These are phyloP conservation scores for Ilyonectria sp. DNA, from an alignment of 2,329 filamentous ascomycete genomes.

Conservation along the genomic window DNA sequence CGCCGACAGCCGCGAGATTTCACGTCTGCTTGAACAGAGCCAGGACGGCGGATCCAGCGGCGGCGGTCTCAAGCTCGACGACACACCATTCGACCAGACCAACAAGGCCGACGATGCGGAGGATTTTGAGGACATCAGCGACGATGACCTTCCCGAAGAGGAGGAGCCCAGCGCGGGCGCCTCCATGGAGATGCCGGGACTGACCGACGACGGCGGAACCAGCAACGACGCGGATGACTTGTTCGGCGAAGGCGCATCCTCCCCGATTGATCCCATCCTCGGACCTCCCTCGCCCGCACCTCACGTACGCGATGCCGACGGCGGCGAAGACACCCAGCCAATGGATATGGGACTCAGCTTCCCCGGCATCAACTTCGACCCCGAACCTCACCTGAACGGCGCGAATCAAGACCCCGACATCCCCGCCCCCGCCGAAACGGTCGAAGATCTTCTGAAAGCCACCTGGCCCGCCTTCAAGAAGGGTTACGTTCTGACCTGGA, in stretches of 20 bases:
- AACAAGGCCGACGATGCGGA: slow-evolving; percentile 94
- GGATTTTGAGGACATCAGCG: slow-evolving; percentile 92
- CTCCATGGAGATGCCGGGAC: slow-evolving; percentile 65
- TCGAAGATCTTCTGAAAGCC: slow-evolving; percentile 82
- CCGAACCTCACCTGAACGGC: slow-evolving; percentile 60
- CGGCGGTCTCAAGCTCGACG: slow-evolving; percentile 60
- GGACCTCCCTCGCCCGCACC: slow-evolving; percentile 62
- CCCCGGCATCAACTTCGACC: slow-evolving; percentile 64
- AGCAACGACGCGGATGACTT: slow-evolving; percentile 77
- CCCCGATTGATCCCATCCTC: slow-evolving; percentile 61
- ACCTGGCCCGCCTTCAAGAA: slow-evolving; percentile 87
- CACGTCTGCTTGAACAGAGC: slow-evolving; percentile 60
- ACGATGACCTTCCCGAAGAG: slow-evolving; percentile 91
- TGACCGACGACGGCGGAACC: slow-evolving; percentile 73
- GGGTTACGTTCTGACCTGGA: slow-evolving; percentile 82
- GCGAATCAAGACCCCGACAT: slow-evolving; percentile 74
- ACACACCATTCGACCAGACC: slow-evolving; percentile 69
- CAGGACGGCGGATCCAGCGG: slow-evolving; percentile 56
- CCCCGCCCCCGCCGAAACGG: slow-evolving; percentile 79
- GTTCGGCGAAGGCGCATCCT: slow-evolving; percentile 75
- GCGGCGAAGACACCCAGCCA: slow-evolving; percentile 52
- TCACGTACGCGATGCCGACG: slow-evolving; percentile 58
- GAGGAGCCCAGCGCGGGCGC: slow-evolving; percentile 68
- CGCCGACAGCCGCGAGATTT: slow-evolving; percentile 65
- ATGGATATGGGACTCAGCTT: slow-evolving; percentile 54